Evolutionary conservation across 305 asterid genomes (phyloP), one percentile per base, ranked within the genome.

Genomic region (Striga hermonthica): DNA sequence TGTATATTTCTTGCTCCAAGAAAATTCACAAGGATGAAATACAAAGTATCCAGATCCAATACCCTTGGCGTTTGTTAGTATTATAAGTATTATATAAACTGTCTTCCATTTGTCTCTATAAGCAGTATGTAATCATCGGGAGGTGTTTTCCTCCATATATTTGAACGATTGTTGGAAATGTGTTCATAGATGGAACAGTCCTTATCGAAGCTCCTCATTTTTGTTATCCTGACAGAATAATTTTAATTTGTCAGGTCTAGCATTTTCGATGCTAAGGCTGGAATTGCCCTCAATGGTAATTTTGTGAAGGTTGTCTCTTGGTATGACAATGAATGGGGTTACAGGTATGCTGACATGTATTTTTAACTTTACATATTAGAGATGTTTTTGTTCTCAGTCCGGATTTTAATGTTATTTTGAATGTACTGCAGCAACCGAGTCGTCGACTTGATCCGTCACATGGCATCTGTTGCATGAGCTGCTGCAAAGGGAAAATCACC

Each of bases 291-390:
- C 52, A 86, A 72, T 9, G 84, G 82, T 8, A 86, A 83, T 79
- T 89, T 85, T 74, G 88, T 89, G 63, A 89, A 89, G 79, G 81
- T 89, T 41, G 91, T 89, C 48, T 89, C 95, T 54, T 86, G 96
- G 96, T 85, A 89, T 62, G 96, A 89, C 71, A 86, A 89, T 12
- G 97, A 89, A 80, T 89, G 95, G 97, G 97, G 94, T 65, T 89
- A 89, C 88, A 86, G 95, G 96, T 89, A 77, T 54, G 13, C 11
- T 28, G 12, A 4, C 15, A 3, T 48, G 3, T 34, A 41, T 16
- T 12, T 8, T 1, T 13, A 3, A 3, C 8, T 34, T 10, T 5
- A 12, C 9, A 15, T 43, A 1, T 57, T 11, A 34, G 43, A 55
- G 15, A 8, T 22, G 60, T 49, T 48, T 49, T 44, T 37, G 57